A percentile compares a stretch with the other conserved stretches of the same genome.
Conservation (phyloP, 345 rosid species). For the Eucalyptus melliodora region DNA sequence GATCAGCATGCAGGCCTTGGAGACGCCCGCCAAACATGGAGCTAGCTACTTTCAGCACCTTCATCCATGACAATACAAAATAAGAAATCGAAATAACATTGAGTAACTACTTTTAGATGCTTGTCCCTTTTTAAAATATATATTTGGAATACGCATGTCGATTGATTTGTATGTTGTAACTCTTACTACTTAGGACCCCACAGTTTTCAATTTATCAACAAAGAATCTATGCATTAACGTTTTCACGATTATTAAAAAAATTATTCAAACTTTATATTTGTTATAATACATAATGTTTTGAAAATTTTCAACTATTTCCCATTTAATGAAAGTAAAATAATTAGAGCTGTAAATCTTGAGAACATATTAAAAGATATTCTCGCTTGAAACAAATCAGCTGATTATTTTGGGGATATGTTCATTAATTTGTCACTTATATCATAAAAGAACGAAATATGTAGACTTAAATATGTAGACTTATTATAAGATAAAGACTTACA, state of each 20-base stretch:
- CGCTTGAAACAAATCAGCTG: background rate
- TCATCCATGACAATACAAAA: background rate
- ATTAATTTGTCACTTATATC: background rate
- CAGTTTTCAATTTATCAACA: background rate
- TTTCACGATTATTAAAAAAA: background rate
- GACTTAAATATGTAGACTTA: background rate
- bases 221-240: background rate
- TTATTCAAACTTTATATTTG: background rate
- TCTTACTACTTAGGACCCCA: background rate
- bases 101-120: background rate
- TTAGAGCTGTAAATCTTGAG: background rate
- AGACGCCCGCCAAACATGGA: slow-evolving; percentile 3
- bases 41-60: slow-evolving; percentile 13
- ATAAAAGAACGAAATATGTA: background rate
- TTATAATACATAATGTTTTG: background rate
- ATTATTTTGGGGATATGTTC: background rate
- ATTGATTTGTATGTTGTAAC: background rate
- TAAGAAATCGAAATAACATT: background rate
- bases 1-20: background rate
- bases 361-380: background rate
- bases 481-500: background rate
- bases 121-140: background rate
- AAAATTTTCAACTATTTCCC: background rate
- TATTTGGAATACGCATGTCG: background rate
- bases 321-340: background rate